Evolutionary conservation across 148 eudicot species (phyloP).

Genomic region (Silene conica): DNA sequence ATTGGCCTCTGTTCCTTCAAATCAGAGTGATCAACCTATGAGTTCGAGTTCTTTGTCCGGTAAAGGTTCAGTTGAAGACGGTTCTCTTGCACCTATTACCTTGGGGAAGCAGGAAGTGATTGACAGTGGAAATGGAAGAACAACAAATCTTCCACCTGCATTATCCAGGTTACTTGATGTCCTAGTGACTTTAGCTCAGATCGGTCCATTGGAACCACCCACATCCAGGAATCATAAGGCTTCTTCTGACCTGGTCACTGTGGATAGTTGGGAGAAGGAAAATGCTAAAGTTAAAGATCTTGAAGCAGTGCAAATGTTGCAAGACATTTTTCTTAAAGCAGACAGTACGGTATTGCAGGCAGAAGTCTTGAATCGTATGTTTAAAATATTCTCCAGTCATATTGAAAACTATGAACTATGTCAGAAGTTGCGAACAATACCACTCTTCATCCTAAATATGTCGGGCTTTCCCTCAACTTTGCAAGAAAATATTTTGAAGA

Average conservation of each 20-base stretch:
- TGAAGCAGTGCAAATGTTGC: constrained; percentile 96
- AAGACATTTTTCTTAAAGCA: constrained; percentile 92
- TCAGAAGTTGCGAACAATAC: constrained; percentile 93
- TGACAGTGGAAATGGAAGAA: constrained; percentile 39
- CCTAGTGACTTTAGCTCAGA: constrained; percentile 79
- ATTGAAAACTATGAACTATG: constrained; percentile 89
- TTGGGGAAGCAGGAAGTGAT: constrained; percentile 29
- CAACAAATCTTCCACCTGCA: constrained; percentile 65
- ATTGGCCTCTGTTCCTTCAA: constrained; percentile 47
- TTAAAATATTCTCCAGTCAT: constrained; percentile 93
- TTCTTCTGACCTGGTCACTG: constrained; percentile 50
- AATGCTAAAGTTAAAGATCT: constrained; percentile 80
- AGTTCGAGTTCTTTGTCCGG: constrained; percentile 39
- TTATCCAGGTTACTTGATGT: constrained; percentile 94
- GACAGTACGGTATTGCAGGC: constrained; percentile 83
- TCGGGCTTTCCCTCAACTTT: constrained; percentile 74
- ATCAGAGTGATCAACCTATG: constrained; percentile 32
- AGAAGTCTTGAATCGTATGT: constrained; percentile 93
- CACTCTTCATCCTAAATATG: constrained; percentile 93
- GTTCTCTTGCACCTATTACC: constrained; percentile 22
- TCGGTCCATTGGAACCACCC: constrained; percentile 56
- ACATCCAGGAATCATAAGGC: constrained; percentile 47
- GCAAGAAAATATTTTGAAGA: constrained; percentile 89
- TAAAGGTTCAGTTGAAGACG: constrained; percentile 29
- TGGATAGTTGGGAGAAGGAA: constrained; percentile 74